phyloP scores from a whole-genome alignment of 352 stramenopile species.

The Nothophytophthora sp. region DNA sequence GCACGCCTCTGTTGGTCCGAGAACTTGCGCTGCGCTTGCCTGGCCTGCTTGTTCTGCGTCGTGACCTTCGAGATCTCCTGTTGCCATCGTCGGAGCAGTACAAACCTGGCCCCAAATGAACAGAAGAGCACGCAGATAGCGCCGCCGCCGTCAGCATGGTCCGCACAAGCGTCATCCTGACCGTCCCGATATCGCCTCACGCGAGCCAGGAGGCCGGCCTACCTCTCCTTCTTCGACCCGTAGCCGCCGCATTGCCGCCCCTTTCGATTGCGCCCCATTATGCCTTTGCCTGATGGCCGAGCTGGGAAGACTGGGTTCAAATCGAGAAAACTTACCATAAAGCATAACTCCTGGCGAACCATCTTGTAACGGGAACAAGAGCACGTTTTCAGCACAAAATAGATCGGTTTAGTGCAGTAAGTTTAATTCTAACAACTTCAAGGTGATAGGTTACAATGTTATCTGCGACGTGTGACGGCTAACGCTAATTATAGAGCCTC shows the following conservation, averaged over 20 bases:
- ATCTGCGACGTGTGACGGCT: slow-evolving; percentile 14
- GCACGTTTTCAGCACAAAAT: slow-evolving; percentile 53
- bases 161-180: too few species aligned
- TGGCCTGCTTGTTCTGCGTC: slow-evolving; percentile 45
- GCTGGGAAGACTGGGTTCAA: too few species aligned
- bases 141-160: background rate
- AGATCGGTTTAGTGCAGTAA: background rate
- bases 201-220: background rate
- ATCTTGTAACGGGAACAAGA: too few species aligned
- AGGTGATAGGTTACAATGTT: too few species aligned
- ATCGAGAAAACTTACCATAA: too few species aligned
- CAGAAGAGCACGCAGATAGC: background rate
- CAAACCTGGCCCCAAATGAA: slow-evolving; percentile 41
- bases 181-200: background rate
- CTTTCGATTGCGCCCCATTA: slow-evolving; percentile 74
- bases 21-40: slow-evolving; percentile 45
- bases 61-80: slow-evolving; percentile 52
- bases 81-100: slow-evolving; percentile 65
- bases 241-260: slow-evolving; percentile 71
- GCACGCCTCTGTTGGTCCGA: slow-evolving; percentile 39
- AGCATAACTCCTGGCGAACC: too few species aligned
- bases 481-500: background rate
- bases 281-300: slow-evolving; percentile 7
- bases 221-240: slow-evolving; percentile 76
- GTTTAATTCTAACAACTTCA: too few species aligned